Evolutionary conservation across 106 monocot species (phyloP).

Genomic region (Agapanthus africanus): DNA sequence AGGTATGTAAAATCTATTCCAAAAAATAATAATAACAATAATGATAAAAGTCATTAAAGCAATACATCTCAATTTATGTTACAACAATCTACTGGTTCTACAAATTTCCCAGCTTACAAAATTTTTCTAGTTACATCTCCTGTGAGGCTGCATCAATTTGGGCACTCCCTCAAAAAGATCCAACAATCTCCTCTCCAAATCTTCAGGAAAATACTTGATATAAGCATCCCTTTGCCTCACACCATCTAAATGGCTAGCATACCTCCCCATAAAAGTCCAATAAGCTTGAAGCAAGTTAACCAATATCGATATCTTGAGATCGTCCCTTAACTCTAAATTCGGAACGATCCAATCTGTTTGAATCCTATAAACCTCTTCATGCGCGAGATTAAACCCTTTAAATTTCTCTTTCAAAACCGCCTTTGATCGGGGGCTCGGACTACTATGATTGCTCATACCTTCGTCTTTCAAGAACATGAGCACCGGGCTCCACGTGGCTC

Average conservation of each 20-base stretch:
- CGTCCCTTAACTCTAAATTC: not conserved
- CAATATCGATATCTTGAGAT: constrained; percentile 11
- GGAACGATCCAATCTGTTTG: constrained; percentile 9
- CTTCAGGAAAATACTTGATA: constrained; percentile 50
- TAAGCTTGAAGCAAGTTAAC: constrained; percentile 4
- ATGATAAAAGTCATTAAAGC: too few species aligned
- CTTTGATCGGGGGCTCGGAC: constrained; percentile 24
- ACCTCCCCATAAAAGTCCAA: constrained; percentile 6
- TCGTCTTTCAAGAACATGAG: constrained; percentile 51
- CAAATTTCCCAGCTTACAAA: too few species aligned
- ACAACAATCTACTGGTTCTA: too few species aligned
- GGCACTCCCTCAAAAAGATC: constrained; percentile 57
- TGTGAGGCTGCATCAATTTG: constrained; percentile 30
- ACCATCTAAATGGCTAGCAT: constrained; percentile 12
- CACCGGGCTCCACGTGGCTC: constrained; percentile 46
- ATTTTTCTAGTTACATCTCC: too few species aligned
- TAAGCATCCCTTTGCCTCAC: constrained; percentile 32
- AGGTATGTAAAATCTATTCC: too few species aligned
- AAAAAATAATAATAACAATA: too few species aligned
- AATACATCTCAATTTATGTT: too few species aligned
- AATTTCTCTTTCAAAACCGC: constrained; percentile 54
- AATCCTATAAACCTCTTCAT: constrained; percentile 8
- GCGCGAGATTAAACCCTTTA: constrained; percentile 44
- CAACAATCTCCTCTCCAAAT: constrained; percentile 39
- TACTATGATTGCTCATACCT: constrained; percentile 27